A percentile compares a stretch with the other conserved stretches of the same genome.
Conservation (phyloP, 2,329 filamentous ascomycete species). For the Monilinia fructicola region DNA sequence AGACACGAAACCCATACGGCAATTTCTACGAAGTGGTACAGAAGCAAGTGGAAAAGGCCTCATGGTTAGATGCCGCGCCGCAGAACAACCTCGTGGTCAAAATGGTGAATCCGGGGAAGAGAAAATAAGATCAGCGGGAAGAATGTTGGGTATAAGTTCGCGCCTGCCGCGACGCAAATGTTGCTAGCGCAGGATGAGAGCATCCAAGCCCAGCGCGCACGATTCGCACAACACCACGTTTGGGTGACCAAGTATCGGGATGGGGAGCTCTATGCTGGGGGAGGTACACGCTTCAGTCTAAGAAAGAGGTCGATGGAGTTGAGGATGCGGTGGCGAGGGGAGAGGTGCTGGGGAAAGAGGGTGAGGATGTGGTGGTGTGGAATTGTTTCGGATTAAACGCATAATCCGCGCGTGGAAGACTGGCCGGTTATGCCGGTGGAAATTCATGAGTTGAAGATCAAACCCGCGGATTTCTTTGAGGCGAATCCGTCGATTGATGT, state of each 20-base stretch:
- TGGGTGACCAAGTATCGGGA: slow-evolving; percentile 83
- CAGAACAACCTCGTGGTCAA: slow-evolving; percentile 71
- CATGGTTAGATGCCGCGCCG: slow-evolving; percentile 48
- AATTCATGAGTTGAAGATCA: slow-evolving; percentile 69
- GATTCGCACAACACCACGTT: slow-evolving; percentile 82
- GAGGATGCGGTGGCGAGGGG: slow-evolving; percentile 75
- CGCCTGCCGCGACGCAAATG: slow-evolving; percentile 75
- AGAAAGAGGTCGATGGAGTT: slow-evolving; percentile 35
- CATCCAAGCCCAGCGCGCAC: slow-evolving; percentile 87
- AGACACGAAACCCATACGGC: slow-evolving; percentile 52
- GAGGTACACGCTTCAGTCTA: slow-evolving; percentile 40
- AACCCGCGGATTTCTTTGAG: slow-evolving; percentile 51
- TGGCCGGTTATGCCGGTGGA: slow-evolving; percentile 80
- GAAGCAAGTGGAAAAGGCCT: slow-evolving; percentile 45
- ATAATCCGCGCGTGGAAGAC: slow-evolving; percentile 86
- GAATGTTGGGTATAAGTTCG: slow-evolving; percentile 81
- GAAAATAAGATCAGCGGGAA: slow-evolving; percentile 83
- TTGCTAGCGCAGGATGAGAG: slow-evolving; percentile 79
- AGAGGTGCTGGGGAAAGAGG: slow-evolving; percentile 72
- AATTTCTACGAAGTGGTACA: slow-evolving; percentile 52
- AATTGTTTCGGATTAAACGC: slow-evolving; percentile 84
- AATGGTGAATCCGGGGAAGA: slow-evolving; percentile 75
- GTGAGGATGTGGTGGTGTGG: slow-evolving; percentile 85
- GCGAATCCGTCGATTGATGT: slow-evolving; percentile 52
- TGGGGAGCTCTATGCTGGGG: slow-evolving; percentile 40